Conservation (phyloP, 306 rosid species). For the Pterocarpus santalinus region DNA sequence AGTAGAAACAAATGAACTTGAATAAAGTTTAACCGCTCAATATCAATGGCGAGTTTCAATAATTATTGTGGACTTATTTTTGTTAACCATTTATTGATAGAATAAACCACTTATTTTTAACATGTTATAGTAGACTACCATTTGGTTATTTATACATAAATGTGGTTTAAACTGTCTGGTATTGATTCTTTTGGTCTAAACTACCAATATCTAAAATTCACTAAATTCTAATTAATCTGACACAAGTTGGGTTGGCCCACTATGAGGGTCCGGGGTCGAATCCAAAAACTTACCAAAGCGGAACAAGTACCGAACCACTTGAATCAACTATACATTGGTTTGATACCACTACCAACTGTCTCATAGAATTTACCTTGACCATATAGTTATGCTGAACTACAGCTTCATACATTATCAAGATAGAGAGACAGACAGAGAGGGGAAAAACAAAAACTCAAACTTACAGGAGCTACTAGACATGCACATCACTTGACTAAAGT, state of each 20-base stretch:
- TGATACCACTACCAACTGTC: neutral
- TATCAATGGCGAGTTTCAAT: slow-evolving; percentile 23
- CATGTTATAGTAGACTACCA: slow-evolving; percentile 22
- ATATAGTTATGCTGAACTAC: slow-evolving; percentile 1
- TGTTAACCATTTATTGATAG: neutral
- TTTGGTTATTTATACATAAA: slow-evolving; percentile 24
- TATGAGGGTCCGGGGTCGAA: too few relatives aligned
- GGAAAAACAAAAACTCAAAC: neutral
- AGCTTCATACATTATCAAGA: slow-evolving; percentile 21
- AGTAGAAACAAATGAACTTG: slow-evolving; percentile 11
- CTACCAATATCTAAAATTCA: too few relatives aligned
- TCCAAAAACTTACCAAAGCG: too few relatives aligned
- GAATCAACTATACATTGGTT: too few relatives aligned
- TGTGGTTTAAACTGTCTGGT: neutral
- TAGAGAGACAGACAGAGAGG: neutral
- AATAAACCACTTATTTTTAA: neutral
- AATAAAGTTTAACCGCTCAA: neutral
- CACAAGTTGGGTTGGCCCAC: too few relatives aligned
- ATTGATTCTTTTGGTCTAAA: neutral
- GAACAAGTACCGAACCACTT: too few relatives aligned
- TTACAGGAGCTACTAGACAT: slow-evolving; percentile 10
- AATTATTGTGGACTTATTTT: neutral
- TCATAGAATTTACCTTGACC: neutral
- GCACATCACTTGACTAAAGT: slow-evolving; percentile 8
- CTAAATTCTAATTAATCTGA: too few relatives aligned